Evolutionary conservation across 768 basidiomycete genomes (phyloP), one percentile per base, ranked within the genome.

Genomic region (Leccinellum rugosiceps): DNA sequence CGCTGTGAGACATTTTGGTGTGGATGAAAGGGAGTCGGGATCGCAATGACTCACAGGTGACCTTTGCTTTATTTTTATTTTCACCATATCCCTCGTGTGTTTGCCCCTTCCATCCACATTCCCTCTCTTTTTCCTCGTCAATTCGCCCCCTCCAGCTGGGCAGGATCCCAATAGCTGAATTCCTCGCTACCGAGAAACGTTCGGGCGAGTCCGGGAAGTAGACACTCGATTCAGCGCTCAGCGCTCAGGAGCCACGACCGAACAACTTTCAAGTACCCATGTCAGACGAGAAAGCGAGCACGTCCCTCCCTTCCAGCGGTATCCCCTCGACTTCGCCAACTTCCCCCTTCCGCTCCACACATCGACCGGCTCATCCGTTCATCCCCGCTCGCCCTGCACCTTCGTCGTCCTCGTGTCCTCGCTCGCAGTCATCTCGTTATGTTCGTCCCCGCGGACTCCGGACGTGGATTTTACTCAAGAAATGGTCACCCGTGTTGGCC

Each of bases 401-500:
- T 15, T 11, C 54, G 15, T 44, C 61, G 30, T 55, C 61, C 57
- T 52, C 61, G 44, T 63, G 58, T 17, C 53, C 61, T 46, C 61
- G 61, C 50, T 54, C 65, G 1, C 64, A 61, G 25, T 60, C 74
- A 0, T 54, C 63, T 53, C 65, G 74, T 23, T 78, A 79, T 38
- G 71, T 75, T 50, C 77, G 79, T 55, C 80, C 82, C 57, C 75
- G 77, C 28, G 75, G 77, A 28, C 74, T 81, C 41, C 79, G 84
- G 62, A 82, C 83, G 80, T 73, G 75, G 63, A 82, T 80, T 61
- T 72, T 82, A n/a, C 62, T 90, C 60, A 82, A 80, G 61, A 83
- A 89, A 51, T 94, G 89, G 88, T 72, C 87, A 26, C 92, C 92
- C 35, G 74, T 94, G 56, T 79, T 92, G 57, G 69, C 86, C 52